Base-by-base conservation (phyloP, 768 basidiomycete species). In the Cantharellus anzutake region DNA sequence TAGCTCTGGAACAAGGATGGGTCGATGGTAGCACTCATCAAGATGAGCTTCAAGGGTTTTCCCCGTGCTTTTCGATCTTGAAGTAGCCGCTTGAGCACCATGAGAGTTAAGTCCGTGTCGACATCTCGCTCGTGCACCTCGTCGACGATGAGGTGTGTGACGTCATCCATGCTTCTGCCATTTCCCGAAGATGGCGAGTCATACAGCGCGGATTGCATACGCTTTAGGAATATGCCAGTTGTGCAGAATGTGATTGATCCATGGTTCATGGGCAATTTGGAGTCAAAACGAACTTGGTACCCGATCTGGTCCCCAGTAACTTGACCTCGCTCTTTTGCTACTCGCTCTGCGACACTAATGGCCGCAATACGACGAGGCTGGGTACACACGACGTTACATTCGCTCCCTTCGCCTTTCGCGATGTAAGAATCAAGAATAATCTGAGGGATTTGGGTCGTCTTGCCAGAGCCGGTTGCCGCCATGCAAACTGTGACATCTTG, bases 21-120 rank as follows among this genome's bases (percentile, higher is more conserved):
- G 65, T 96, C 88, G 67, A 97, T 89, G 51, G 93, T 97, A 4
- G 93, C 93, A 66, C 88, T 93, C 92, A 97, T 96, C 60, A 98
- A 78, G 50, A 96, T 71, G 63, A 97, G 75, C 70, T 91, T 92
- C 70, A 97, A 71, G 2, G 86, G 82, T 53, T 82, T 78, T 5
- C 78, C 76, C 63, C 78, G 77, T 3, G 78, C 73, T 67, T 78
- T 83, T 64, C 91, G 80, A 60, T 89, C 83, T 3, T 76, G 78
- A 66, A 93, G 70, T 34, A 93, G 70, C 34, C 87, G 80, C 70
- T 93, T 92, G 59, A 98, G 76, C 3, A 92, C 88, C 60, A 91
- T 87, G 16, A 98, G 78, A 50, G 91, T 72, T 34, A 96, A 72
- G 69, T 96, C 93, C 0, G 89, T 93, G 67, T 96, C 91, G 61